Base-by-base conservation (phyloP, 1,139 yeast species). In the Candida sanyaensis region DNA sequence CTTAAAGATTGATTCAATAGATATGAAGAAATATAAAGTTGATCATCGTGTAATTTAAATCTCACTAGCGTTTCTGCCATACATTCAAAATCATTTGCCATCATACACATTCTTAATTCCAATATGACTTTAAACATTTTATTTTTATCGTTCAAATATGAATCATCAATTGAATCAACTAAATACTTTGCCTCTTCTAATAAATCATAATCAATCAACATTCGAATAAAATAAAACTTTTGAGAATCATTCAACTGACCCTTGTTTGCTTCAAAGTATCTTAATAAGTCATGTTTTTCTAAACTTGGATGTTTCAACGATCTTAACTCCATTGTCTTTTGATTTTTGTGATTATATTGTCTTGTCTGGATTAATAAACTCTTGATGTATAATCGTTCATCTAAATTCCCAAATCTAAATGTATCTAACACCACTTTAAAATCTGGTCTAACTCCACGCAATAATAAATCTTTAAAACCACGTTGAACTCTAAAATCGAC, bases 381-480 rank as follows among this genome's bases (percentile, higher is more conserved):
- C 31, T 62, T 60, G 46, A 65, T 27, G 5, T 33, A 34, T 26
- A 51, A 36, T 36, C 42, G 21, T 36, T 51, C 45, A n/a, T 47
- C 40, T 32, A 51, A 41, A 41, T 44, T 43, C 8, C 45, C 44
- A 37, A 44, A 40, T 12, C 48, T 27, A 49, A 71, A 70, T 0
- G 78, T 71, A 34, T 62, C 65, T 46, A 66, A 65, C 4, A 74
- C 53, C 8, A 70, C 49, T 9, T 51, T 49, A 41, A 60, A 56
- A 50, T 74, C 77, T 0, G 79, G 79, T 37, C 62, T 58, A 4
- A 73, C 64, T 0, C 78, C 79, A 45, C 61, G 61, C 17, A 64
- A 54, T 32, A 71, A 46, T 8, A 75, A 50, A 17, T 67, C 73
- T 8, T 55, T 54, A 45, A 75, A 70, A 8, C 79, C 80, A 41